phyloP scores from a whole-genome alignment of 441 rosid species.

The Gossypium davidsonii region DNA sequence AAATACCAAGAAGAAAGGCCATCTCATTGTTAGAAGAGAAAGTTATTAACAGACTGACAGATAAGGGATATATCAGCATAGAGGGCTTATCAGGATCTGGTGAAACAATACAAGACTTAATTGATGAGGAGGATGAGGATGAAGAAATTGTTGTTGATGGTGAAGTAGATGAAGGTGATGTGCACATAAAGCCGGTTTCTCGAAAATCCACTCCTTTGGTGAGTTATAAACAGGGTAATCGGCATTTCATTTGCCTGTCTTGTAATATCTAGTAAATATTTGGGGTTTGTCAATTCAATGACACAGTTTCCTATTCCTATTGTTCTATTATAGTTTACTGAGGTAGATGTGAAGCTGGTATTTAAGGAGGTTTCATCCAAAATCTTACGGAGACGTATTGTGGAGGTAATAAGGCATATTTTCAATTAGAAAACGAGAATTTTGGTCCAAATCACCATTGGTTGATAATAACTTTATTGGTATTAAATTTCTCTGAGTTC shows the following conservation, averaged over 20 bases:
- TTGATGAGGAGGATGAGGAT: slow-evolving; percentile 94
- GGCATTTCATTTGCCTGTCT: background rate
- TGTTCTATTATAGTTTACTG: slow-evolving; percentile 44
- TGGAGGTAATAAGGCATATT: slow-evolving; percentile 56
- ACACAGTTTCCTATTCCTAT: slow-evolving; percentile 18
- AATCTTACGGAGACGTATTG: slow-evolving; percentile 80
- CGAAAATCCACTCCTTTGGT: slow-evolving; percentile 68
- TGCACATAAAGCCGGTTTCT: slow-evolving; percentile 81
- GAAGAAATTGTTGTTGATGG: slow-evolving; percentile 97
- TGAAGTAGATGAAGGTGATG: slow-evolving; percentile 97
- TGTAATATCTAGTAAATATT: slow-evolving; percentile 10
- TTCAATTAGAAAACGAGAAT: slow-evolving; percentile 8
- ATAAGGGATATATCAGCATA: slow-evolving; percentile 76
- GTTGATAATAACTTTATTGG: background rate
- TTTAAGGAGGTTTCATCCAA: slow-evolving; percentile 92
- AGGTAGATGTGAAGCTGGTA: slow-evolving; percentile 97
- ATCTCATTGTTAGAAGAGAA: slow-evolving; percentile 76
- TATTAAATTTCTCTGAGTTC: background rate
- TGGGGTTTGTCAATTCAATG: slow-evolving; percentile 10
- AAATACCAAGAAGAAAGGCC: slow-evolving; percentile 89
- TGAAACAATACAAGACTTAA: slow-evolving; percentile 57
- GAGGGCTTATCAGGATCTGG: slow-evolving; percentile 41
- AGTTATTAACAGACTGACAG: slow-evolving; percentile 69
- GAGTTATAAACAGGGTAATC: slow-evolving; percentile 19
- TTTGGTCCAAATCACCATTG: background rate